These are phyloP conservation scores for Yamadazyma taylorii DNA, from an alignment of 1,139 yeast genomes.

Conservation along the genomic window DNA sequence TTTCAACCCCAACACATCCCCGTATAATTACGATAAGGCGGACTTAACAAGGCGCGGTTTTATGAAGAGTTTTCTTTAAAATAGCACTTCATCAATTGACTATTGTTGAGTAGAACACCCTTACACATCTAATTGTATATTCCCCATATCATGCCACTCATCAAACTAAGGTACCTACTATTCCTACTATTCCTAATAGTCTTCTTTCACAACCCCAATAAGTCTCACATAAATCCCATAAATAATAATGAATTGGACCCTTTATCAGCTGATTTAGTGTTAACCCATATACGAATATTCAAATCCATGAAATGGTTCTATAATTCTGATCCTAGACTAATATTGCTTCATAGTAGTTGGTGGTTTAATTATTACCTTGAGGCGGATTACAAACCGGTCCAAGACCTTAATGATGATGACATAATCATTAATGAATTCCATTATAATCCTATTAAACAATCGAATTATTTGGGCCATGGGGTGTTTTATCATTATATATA, in stretches of 20 bases:
- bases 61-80: no score
- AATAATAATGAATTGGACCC: slow-evolving; percentile 8
- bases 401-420: slow-evolving; percentile 8
- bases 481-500: slow-evolving; percentile 5
- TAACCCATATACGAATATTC: slow-evolving; percentile 4
- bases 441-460: slow-evolving; percentile 1
- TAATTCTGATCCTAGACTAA: neutral
- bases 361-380: slow-evolving; percentile 9
- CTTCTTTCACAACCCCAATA: neutral
- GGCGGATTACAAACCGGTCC: slow-evolving; percentile 3
- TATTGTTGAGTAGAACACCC: no score
- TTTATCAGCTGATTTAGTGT: slow-evolving; percentile 4
- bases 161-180: neutral
- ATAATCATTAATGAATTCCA: slow-evolving; percentile 1
- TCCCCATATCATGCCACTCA: neutral
- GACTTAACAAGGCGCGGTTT: no score
- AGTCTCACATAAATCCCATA: neutral
- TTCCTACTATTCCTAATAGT: neutral
- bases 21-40: no score
- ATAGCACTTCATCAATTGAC: no score
- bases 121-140: no score
- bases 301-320: slow-evolving; percentile 3
- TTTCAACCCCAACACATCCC: no score
- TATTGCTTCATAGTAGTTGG: slow-evolving; percentile 4
- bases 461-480: slow-evolving; percentile 7